Percentiles rank a stretch among this genome's conserved stretches.
Evolutionary conservation across 164 flowering plant species (phyloP).

Genomic region (Vitis amurensis): DNA sequence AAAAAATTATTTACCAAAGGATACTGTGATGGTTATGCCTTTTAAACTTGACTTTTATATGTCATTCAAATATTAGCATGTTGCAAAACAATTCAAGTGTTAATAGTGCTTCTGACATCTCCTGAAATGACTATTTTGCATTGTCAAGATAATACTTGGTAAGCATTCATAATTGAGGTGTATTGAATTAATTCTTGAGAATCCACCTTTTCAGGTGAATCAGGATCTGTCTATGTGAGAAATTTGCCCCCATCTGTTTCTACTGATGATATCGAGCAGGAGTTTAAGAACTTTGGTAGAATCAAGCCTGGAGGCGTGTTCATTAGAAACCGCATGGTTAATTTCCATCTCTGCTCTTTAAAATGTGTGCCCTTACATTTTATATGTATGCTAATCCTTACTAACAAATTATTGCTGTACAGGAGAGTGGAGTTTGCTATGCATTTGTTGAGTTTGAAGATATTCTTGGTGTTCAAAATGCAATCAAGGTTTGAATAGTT

Average conservation of each 20-base stretch:
- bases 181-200: constrained; percentile 1
- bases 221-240: constrained; percentile 46
- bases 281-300: constrained; percentile 38
- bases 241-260: constrained; percentile 44
- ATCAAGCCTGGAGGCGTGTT: constrained; percentile 77
- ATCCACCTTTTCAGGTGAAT: constrained; percentile 30
- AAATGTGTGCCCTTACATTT: too few relatives aligned
- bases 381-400: too few relatives aligned
- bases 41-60: background rate
- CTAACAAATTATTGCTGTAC: constrained; percentile 17
- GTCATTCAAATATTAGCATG: too few relatives aligned
- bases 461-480: constrained; percentile 62
- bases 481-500: constrained; percentile 57
- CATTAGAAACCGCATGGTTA: constrained; percentile 72
- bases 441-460: constrained; percentile 95
- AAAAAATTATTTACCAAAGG: too few relatives aligned
- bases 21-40: too few relatives aligned
- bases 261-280: constrained; percentile 38
- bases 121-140: too few relatives aligned
- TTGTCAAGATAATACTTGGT: too few relatives aligned
- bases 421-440: constrained; percentile 81
- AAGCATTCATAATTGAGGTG: background rate
- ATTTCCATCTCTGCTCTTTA: background rate
- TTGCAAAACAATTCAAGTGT: too few relatives aligned
- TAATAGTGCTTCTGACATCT: too few relatives aligned